Evolutionary conservation across 202 grass and related monocot genomes (phyloP).

Genomic region (Setaria italica): DNA sequence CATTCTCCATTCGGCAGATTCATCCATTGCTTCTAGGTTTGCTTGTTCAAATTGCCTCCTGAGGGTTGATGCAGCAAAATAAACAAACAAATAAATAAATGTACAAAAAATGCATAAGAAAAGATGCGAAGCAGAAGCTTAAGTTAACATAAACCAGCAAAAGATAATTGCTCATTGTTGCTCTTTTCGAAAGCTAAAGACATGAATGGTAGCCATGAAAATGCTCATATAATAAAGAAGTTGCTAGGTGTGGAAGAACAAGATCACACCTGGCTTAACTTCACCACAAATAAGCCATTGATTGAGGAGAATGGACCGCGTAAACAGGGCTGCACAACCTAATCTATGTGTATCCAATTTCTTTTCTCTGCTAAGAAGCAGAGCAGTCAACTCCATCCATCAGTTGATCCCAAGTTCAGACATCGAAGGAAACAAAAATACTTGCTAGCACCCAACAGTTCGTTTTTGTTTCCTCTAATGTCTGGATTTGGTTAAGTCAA

Average conservation of each 20-base stretch:
- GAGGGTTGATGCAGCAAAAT: not conserved
- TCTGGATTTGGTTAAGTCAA: not conserved
- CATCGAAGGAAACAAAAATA: not conserved
- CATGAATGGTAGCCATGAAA: not conserved
- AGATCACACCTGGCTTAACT: not conserved
- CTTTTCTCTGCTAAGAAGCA: not conserved
- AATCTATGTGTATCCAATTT: not conserved
- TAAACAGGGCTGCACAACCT: not conserved
- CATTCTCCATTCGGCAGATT: conserved; percentile 95
- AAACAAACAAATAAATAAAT: not conserved
- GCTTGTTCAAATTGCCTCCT: conserved; percentile 92
- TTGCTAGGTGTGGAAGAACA: not conserved
- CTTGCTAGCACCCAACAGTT: not conserved
- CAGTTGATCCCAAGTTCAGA: not conserved
- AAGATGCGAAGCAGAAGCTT: not conserved
- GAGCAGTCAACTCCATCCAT: not conserved
- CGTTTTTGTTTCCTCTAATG: not conserved
- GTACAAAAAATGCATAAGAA: not conserved
- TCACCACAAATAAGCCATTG: not conserved
- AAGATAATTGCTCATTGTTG: not conserved
- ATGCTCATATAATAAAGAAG: not conserved
- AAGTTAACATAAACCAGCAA: not conserved
- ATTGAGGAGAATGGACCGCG: not conserved
- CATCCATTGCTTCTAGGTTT: conserved; percentile 96
- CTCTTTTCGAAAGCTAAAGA: not conserved